Evolutionary conservation across 2,329 filamentous ascomycete species (phyloP).

Genomic region (Neodidymelliopsis sp.): DNA sequence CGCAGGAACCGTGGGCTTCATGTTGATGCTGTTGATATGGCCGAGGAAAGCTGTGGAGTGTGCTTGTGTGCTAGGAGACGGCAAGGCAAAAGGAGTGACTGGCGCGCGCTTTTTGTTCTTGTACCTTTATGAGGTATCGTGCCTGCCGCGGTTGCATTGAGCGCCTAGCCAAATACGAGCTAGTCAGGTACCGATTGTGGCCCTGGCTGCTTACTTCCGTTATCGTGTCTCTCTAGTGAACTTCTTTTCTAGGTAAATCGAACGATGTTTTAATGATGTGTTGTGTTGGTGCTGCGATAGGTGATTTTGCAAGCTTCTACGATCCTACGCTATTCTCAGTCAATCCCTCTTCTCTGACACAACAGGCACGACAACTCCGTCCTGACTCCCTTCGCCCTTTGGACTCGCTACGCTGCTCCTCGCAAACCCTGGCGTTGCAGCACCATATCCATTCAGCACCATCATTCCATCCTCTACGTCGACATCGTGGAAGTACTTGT

Average conservation of each 20-base stretch:
- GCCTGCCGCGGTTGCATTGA: conserved; percentile 1
- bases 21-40: conserved; percentile 6
- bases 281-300: background rate
- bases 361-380: conserved; percentile 27
- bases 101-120: background rate
- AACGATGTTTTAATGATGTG: background rate
- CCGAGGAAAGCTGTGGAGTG: too few species aligned
- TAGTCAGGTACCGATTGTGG: conserved; percentile 10
- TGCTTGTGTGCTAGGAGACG: too few species aligned
- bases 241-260: background rate
- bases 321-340: background rate
- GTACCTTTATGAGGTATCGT: conserved; percentile 9
- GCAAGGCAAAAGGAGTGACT: background rate
- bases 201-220: background rate
- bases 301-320: too few species aligned
- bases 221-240: background rate
- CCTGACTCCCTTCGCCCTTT: conserved; percentile 29
- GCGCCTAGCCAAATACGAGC: background rate
- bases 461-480: conserved; percentile 32
- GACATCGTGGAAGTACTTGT: conserved; percentile 56
- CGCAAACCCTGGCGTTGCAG: conserved; percentile 20
- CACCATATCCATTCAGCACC: conserved; percentile 30
- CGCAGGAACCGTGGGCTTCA: conserved; percentile 20
- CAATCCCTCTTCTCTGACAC: conserved; percentile 30
- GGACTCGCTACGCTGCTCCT: conserved; percentile 12